Base-by-base conservation (phyloP, 306 rosid genomes). In the Parietaria judaica region DNA sequence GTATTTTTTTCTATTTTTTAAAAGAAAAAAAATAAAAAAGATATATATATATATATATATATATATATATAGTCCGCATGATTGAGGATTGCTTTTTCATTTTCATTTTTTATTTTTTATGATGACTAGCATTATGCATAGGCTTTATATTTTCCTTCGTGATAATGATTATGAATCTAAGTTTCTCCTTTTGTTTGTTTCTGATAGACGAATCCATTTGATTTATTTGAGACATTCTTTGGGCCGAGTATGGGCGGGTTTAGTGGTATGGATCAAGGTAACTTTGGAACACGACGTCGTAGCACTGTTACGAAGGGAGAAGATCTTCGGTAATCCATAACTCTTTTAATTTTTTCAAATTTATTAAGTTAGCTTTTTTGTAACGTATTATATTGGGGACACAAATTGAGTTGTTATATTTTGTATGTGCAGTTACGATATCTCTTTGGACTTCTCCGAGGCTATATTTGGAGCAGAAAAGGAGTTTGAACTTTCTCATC, bases 141-240 rank as follows among this genome's bases (percentile, higher is more conserved):
- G 14, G 51, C 31, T 10, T 60, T 31, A 13, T 54, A 8, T 14
- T 69, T 58, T 54, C 56, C 61, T 36, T 39, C 15, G 39, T 48
- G 45, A 41, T 41, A 31, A 43, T 15, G 37, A 34, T 57, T 17
- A 51, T 14, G 44, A 9, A 16, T 53, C 31, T 44, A 7, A 47
- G 48, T 53, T 37, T 35, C 67, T 64, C 34, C 17, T 45, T 36
- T 34, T 36, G 58, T 36, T 31, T 66, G 17, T 36, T 41, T 41
- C 45, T 35, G 57, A 10, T 88, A 92, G 99, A 92, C 94, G 14
- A 92, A 88, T 80, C 96, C 99, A 10, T 92, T 92, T 71, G 99
- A 92, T 79, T 79, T 92, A 64, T 92, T 92, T 75, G 99, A 92
- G 90, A 82, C 99, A 51, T 88, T 92, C 73, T 92, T 92, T 71